Evolutionary conservation across 768 basidiomycete species (phyloP), one percentile per base, ranked within the genome.

Genomic region (Amylocystis lapponica): DNA sequence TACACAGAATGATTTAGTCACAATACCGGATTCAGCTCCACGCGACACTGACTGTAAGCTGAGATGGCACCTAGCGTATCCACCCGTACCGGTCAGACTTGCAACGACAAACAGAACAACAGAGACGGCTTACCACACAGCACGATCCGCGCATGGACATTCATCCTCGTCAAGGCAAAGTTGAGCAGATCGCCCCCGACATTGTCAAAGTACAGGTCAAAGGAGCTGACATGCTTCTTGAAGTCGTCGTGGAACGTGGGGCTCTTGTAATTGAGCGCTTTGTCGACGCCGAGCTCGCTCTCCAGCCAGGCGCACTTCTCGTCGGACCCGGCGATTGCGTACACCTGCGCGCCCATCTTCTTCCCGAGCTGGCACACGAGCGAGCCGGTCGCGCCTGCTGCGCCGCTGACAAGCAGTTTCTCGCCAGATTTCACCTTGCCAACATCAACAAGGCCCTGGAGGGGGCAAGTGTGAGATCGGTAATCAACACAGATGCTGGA

Each of bases 271-370:
- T 96, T 87, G 57, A 96, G 66, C 2, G 83, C 87, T 41, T 74
- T 76, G 48, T 91, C 84, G 33, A 90, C 82, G 14, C 90, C 90
- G 7, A 95, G 61, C 36, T 94, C 88, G 30, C 80, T 72, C 59
- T 80, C 75, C n/a, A 97, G 76, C 83, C 89, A 92, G 5, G 72
- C 67, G 57, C 87, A 88, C 61, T 98, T 98, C 16, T 90, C 88
- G 6, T 70, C 57, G 1, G 79, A 78, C 20, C 95, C 93, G 0
- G 92, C 92, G 54, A 96, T 87, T 10, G 81, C 95, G 47, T 89
- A 80, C 35, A 97, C 93, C 43, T 75, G 83, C 36, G 86, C 87
- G 44, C 85, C 90, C 10, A 71, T 66, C 22, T 77, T 70, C 61
- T 89, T 90, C 35, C 86, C 91, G 16, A 93, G 71, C 52, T 93